Evolutionary conservation across 371 early-diverging fungal genomes (phyloP).

Genomic region (Mortierella sp.): DNA sequence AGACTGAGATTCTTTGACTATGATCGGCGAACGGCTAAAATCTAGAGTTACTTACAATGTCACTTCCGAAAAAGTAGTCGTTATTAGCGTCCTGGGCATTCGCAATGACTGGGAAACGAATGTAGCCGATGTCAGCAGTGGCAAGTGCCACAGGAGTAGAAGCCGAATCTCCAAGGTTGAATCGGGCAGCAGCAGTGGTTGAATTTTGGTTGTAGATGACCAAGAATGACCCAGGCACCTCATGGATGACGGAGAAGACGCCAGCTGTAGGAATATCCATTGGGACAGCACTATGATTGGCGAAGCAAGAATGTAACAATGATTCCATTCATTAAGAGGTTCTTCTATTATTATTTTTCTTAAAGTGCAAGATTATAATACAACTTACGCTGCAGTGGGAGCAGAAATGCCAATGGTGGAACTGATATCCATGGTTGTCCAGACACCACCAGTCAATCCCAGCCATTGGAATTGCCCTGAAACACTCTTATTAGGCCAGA

Average conservation of each 20-base stretch:
- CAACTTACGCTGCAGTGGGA: conserved; percentile 30
- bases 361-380: no score
- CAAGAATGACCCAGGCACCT: conserved; percentile 22
- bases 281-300: conserved; percentile 21
- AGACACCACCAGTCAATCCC: conserved; percentile 27
- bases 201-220: conserved; percentile 31
- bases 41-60: conserved; percentile 5
- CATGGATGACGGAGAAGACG: conserved; percentile 17
- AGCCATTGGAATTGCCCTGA: conserved; percentile 51
- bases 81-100: conserved; percentile 18
- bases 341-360: no score
- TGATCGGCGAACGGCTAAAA: no score
- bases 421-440: conserved; percentile 25
- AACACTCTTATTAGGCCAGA: conserved; percentile 10
- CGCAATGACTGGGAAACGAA: conserved; percentile 17
- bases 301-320: neutral
- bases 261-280: conserved; percentile 18
- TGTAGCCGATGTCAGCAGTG: neutral
- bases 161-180: conserved; percentile 12
- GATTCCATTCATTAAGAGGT: no score
- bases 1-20: neutral
- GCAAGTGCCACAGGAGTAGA: conserved; percentile 6
- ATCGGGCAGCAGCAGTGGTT: conserved; percentile 18
- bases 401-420: conserved; percentile 30
- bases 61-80: conserved; percentile 35